Conservation (phyloP, 345 rosid genomes). For the Ceriops zippeliana region DNA sequence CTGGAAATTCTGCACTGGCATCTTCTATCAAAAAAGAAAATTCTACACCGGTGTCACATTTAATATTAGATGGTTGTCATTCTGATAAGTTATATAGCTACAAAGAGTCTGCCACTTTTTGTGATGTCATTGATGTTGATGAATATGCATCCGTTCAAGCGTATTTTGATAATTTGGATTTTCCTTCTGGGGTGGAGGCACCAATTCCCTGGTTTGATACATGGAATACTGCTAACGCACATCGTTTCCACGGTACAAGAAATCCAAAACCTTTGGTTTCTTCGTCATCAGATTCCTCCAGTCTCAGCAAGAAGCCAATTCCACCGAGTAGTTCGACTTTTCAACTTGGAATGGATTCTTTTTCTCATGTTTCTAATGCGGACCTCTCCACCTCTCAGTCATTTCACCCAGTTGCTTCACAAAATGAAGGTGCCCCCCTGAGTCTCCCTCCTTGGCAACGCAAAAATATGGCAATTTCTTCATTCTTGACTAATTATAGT, state of each 20-base stretch:
- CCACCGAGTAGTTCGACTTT: slow-evolving; percentile 20
- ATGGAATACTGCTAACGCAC: slow-evolving; percentile 22
- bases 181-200: slow-evolving; percentile 81
- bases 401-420: slow-evolving; percentile 16
- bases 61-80: slow-evolving; percentile 28
- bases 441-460: slow-evolving; percentile 17
- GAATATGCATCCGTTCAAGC: slow-evolving; percentile 55
- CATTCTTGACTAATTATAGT: slow-evolving; percentile 25
- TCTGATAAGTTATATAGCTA: slow-evolving; percentile 36
- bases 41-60: slow-evolving; percentile 33
- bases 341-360: slow-evolving; percentile 9
- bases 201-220: slow-evolving; percentile 54
- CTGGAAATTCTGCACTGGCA: not conserved
- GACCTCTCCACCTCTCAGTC: slow-evolving; percentile 25
- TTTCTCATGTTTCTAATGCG: slow-evolving; percentile 22
- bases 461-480: slow-evolving; percentile 16
- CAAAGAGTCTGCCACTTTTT: slow-evolving; percentile 16
- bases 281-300: slow-evolving; percentile 16
- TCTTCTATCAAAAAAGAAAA: not conserved
- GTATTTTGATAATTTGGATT: slow-evolving; percentile 56
- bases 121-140: slow-evolving; percentile 40
- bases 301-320: slow-evolving; percentile 21
- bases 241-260: slow-evolving; percentile 14
- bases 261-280: slow-evolving; percentile 1
- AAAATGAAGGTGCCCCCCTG: slow-evolving; percentile 15